Percentiles rank a stretch among this genome's conserved stretches.
Evolutionary conservation across 768 basidiomycete genomes (phyloP).

Genomic region (Boletus fagicola): DNA sequence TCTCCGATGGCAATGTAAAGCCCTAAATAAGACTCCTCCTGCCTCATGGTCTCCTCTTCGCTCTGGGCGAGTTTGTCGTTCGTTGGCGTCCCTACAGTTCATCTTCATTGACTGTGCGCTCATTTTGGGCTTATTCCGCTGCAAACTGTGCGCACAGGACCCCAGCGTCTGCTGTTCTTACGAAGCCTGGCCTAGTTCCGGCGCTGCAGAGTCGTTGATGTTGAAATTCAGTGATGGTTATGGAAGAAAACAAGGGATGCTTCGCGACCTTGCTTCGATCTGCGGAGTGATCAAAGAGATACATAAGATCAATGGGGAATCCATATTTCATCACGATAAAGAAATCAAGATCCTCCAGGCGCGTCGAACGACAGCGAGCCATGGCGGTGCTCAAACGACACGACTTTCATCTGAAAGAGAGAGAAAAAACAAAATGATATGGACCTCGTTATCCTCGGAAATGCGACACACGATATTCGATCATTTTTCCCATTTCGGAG

Average conservation of each 20-base stretch:
- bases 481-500: conserved; percentile 10
- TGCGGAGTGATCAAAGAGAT: conserved; percentile 23
- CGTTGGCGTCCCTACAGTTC: not conserved
- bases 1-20: conserved; percentile 6
- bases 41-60: conserved; percentile 19
- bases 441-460: conserved; percentile 24
- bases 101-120: not conserved
- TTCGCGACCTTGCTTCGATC: conserved; percentile 21
- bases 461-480: conserved; percentile 14
- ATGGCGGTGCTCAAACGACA: conserved; percentile 1
- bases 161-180: not conserved
- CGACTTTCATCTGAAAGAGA: conserved; percentile 5
- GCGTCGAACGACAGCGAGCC: not conserved
- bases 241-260: conserved; percentile 21
- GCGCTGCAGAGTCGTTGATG: conserved; percentile 4
- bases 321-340: not conserved
- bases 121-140: not conserved
- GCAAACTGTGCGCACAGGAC: not conserved
- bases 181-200: not conserved
- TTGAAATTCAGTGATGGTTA: conserved; percentile 28
- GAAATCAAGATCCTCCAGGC: conserved; percentile 8
- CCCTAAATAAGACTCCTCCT: not conserved
- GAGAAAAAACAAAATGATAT: not conserved
- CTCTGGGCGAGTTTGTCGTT: not conserved
- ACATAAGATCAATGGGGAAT: conserved; percentile 21